A percentile compares a stretch with the other conserved stretches of the same genome.
Conservation (phyloP, 2,329 filamentous ascomycete species). For the Colletotrichum viniferum region DNA sequence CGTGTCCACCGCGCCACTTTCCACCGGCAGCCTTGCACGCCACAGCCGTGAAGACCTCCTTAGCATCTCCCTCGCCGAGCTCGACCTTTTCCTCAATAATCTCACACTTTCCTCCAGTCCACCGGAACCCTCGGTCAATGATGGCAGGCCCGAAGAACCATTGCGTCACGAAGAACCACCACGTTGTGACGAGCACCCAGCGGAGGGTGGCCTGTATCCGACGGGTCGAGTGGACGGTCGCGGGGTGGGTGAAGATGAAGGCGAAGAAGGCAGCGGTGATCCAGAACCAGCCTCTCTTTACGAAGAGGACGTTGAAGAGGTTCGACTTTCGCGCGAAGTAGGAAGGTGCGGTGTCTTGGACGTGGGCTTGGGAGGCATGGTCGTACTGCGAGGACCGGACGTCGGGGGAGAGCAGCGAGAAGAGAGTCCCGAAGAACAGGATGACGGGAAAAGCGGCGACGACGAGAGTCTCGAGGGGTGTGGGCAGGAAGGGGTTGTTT, state of each 20-base stretch:
- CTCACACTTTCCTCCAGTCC: conserved; percentile 86
- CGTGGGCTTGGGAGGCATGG: conserved; percentile 65
- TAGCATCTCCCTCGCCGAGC: conserved; percentile 50
- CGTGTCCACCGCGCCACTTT: conserved; percentile 89
- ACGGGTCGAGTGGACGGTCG: conserved; percentile 36
- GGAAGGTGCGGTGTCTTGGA: conserved; percentile 64
- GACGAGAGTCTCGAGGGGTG: conserved; percentile 67
- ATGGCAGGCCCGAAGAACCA: conserved; percentile 95
- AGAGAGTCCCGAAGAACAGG: conserved; percentile 81
- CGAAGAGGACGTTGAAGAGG: conserved; percentile 89
- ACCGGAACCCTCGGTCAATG: conserved; percentile 87
- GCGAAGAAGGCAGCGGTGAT: conserved; percentile 74
- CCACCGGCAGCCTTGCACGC: conserved; percentile 86
- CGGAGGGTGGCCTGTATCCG: conserved; percentile 64
- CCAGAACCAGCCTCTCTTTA: conserved; percentile 97
- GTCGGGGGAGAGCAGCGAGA: conserved; percentile 76
- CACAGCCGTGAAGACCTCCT: conserved; percentile 69
- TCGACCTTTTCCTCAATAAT: conserved; percentile 52
- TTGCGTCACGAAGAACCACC: conserved; percentile 90
- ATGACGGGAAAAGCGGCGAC: conserved; percentile 77
- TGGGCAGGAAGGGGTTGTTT: conserved; percentile 69
- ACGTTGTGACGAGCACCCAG: conserved; percentile 73
- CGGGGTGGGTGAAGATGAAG: conserved; percentile 73
- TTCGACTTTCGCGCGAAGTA: conserved; percentile 97
- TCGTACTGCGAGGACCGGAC: conserved; percentile 70